These are phyloP conservation scores for Exophiala dermatitidis DNA, from an alignment of 2,329 filamentous ascomycete genomes.

Conservation along the genomic window DNA sequence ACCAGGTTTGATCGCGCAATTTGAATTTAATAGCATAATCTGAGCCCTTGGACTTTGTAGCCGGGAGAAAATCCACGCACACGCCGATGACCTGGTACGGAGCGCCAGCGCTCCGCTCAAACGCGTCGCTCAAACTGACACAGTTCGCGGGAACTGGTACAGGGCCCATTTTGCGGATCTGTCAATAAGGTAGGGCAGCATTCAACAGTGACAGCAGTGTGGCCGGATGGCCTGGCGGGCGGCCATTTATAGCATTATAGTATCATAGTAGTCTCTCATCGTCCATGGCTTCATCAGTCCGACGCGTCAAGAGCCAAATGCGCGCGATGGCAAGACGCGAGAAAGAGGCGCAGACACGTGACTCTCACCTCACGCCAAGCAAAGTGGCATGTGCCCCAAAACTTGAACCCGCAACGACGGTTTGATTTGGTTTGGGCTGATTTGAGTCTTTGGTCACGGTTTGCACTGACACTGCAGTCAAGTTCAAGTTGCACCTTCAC, in stretches of 20 bases:
- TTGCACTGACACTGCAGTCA: not conserved
- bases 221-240: no score
- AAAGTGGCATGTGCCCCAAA: conserved; percentile 12
- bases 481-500: conserved; percentile 3
- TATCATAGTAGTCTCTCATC: not conserved
- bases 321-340: not conserved
- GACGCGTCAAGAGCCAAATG: not conserved
- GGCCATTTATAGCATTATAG: no score
- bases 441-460: no score
- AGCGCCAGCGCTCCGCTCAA: not conserved
- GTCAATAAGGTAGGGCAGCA: not conserved
- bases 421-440: conserved; percentile 2
- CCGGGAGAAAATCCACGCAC: conserved; percentile 57
- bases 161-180: conserved; percentile 7
- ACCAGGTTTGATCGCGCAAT: conserved; percentile 54
- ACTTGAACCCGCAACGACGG: not conserved
- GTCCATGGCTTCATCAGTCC: no score
- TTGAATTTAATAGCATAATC: conserved; percentile 58
- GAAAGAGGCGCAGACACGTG: conserved; percentile 11
- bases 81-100: conserved; percentile 55
- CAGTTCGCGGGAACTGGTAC: conserved; percentile 37
- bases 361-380: conserved; percentile 10
- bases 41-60: conserved; percentile 44
- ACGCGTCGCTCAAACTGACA: conserved; percentile 37
- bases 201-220: no score